Base-by-base conservation (phyloP, 2,329 filamentous ascomycete species). In the Didymella keratinophila region DNA sequence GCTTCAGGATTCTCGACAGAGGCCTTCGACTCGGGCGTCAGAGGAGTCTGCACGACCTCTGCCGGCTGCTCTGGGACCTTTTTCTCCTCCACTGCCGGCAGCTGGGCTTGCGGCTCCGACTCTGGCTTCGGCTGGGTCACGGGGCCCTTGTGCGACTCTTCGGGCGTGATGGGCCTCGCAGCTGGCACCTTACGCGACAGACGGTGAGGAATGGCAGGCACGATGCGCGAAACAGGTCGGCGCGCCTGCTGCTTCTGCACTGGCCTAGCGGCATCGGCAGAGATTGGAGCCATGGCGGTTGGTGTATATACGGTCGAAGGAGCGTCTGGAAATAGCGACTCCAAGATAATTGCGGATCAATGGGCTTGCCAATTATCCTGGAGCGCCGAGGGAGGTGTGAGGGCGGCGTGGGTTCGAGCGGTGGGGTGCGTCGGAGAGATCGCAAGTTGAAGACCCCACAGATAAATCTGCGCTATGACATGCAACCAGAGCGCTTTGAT, bases 301-400 rank as follows among this genome's bases (percentile, higher is more conserved):
- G 39, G 36, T 10, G 28, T 42, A 30, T 21, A 43, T 18, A 28
- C 46, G 49, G 43, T 32, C 34, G 21, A 60, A 44, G 46, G 45
- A 57, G 61, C 57, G 59, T 62, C 52, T 46, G 23, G 43, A 39
- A 46, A 39, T 60, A 75, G 76, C 75, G 73, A 71, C 75, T 78
- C 76, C 76, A 78, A 75, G 75, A 75, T 76, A 78, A 77, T 75
- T 76, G 73, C 67, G 69, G 61, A 59, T 52, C 58, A 56, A 52
- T 41, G 46, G 51, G 58, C 41, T 64, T 69, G 71, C 66, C 75
- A 77, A 78, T 77, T 78, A 76, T 73, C 76, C 74, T 78, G 75
- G 76, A 78, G 76, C 74, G 75, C 76, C 66, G 56, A 58, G 50
- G 48, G 27, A 42, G 39, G 52, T 51, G 46, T 16, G 56, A 56